These are phyloP conservation scores for Sicyos edulis DNA, from an alignment of 306 rosid species.

Conservation along the genomic window DNA sequence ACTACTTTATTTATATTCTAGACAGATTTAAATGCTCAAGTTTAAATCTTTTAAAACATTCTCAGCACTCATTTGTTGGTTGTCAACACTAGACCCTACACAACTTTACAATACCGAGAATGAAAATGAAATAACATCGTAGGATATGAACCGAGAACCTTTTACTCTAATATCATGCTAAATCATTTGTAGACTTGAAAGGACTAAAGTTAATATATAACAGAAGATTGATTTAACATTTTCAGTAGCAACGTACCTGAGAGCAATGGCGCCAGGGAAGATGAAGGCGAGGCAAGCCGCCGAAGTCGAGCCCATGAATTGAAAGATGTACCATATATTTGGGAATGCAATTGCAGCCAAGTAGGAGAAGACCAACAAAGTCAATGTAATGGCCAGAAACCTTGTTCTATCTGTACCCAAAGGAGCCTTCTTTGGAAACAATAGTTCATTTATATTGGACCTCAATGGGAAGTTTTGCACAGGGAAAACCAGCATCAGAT, in stretches of 20 bases:
- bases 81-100: not conserved
- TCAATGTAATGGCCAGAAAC: slow-evolving; percentile 56
- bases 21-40: no score
- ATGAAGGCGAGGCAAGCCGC: slow-evolving; percentile 81
- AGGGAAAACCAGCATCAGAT: slow-evolving; percentile 84
- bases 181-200: no score
- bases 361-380: slow-evolving; percentile 49
- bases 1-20: no score
- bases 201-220: no score
- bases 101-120: not conserved
- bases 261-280: slow-evolving; percentile 73
- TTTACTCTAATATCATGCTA: no score
- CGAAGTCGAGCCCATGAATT: slow-evolving; percentile 77
- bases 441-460: slow-evolving; percentile 67
- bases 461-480: slow-evolving; percentile 74
- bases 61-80: no score
- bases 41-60: no score
- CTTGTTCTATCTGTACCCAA: slow-evolving; percentile 55
- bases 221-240: not conserved
- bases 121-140: not conserved
- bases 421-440: slow-evolving; percentile 50
- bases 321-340: slow-evolving; percentile 83
- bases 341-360: slow-evolving; percentile 81
- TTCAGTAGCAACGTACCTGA: slow-evolving; percentile 39
- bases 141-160: no score